Evolutionary conservation across 2,329 filamentous ascomycete genomes (phyloP).

Genomic region (Xylariaceae sp.): DNA sequence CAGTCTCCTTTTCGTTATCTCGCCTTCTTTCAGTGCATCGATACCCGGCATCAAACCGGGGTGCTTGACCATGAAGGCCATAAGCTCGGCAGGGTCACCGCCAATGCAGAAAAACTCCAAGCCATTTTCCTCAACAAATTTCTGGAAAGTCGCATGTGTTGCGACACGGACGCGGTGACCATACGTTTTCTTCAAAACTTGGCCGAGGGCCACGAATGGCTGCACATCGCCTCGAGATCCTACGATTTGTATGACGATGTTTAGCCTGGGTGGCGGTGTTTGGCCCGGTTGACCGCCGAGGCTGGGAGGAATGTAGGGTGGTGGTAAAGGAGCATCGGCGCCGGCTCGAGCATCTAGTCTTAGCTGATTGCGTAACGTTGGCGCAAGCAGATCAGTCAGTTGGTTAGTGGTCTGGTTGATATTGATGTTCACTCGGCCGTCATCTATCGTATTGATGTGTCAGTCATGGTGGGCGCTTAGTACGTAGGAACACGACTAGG

Average conservation of each 20-base stretch:
- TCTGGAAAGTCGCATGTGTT: constrained; percentile 53
- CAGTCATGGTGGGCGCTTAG: not conserved
- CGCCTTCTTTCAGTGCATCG: constrained; percentile 63
- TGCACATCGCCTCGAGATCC: constrained; percentile 55
- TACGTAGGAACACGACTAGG: not conserved
- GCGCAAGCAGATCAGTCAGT: constrained; percentile 65
- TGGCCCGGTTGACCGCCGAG: constrained; percentile 61
- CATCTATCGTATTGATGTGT: constrained; percentile 44
- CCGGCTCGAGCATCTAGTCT: constrained; percentile 42
- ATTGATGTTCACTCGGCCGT: constrained; percentile 77
- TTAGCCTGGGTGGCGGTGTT: constrained; percentile 37
- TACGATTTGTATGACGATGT: constrained; percentile 56
- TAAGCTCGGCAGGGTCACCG: constrained; percentile 51
- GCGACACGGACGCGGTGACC: constrained; percentile 56
- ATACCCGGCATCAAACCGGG: constrained; percentile 71
- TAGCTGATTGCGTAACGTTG: constrained; percentile 59
- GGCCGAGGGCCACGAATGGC: constrained; percentile 57
- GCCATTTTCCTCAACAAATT: constrained; percentile 51
- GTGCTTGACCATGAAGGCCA: constrained; percentile 71
- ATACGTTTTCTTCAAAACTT: constrained; percentile 44
- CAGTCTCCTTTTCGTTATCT: constrained; percentile 63
- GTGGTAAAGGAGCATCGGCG: constrained; percentile 49
- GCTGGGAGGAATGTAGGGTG: constrained; percentile 70
- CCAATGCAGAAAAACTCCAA: constrained; percentile 58
- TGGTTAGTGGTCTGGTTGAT: constrained; percentile 69